These are phyloP conservation scores for Microdochium nivale DNA, from an alignment of 2,329 filamentous ascomycete genomes.

Conservation along the genomic window DNA sequence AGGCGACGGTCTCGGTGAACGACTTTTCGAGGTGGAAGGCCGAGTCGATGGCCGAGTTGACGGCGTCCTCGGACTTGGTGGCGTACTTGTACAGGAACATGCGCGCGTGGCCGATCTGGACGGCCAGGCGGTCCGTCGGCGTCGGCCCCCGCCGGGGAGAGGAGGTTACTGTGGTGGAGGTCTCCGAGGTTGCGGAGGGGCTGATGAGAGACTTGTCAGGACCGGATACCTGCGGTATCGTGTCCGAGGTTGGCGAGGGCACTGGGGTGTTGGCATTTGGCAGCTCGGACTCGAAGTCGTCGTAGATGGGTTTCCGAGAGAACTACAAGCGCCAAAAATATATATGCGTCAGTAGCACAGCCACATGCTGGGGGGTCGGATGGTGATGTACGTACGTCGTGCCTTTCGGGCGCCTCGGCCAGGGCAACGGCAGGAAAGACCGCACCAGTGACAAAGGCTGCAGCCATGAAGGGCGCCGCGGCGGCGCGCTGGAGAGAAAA, in stretches of 20 bases:
- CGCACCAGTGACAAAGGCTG: slow-evolving; percentile 24
- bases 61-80: slow-evolving; percentile 65
- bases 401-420: slow-evolving; percentile 36
- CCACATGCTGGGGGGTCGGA: not conserved
- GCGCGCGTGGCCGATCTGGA: slow-evolving; percentile 71
- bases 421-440: slow-evolving; percentile 24
- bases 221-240: slow-evolving; percentile 21
- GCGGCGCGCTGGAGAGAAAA: slow-evolving; percentile 32
- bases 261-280: slow-evolving; percentile 15
- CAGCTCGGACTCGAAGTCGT: slow-evolving; percentile 47
- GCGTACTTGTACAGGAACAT: slow-evolving; percentile 73
- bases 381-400: slow-evolving; percentile 11
- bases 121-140: slow-evolving; percentile 82
- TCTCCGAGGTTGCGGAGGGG: slow-evolving; percentile 9
- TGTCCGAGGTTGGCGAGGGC: slow-evolving; percentile 22
- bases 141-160: slow-evolving; percentile 47
- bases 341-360: not conserved
- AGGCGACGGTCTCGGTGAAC: slow-evolving; percentile 83
- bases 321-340: slow-evolving; percentile 10
- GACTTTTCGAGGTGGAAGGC: slow-evolving; percentile 80
- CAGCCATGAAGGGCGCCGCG: slow-evolving; percentile 44
- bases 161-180: slow-evolving; percentile 9
- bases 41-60: slow-evolving; percentile 74
- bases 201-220: slow-evolving; percentile 17
- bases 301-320: slow-evolving; percentile 71